Conservation (phyloP, 192 early-diverging fungal genomes). For the Funneliformis mosseae region DNA sequence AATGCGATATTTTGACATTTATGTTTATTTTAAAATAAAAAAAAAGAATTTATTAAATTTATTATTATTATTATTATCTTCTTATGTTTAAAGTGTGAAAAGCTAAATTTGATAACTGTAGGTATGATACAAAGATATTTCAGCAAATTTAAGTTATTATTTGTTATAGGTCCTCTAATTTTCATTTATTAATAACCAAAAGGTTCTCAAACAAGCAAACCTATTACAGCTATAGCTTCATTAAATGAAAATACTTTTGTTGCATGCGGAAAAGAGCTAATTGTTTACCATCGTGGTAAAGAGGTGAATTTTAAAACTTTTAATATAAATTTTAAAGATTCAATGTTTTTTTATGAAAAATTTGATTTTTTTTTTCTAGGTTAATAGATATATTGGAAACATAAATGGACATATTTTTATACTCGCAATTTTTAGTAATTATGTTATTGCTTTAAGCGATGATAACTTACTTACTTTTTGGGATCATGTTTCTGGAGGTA, state of each 20-base stretch:
- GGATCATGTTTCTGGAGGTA: slow-evolving; percentile 72
- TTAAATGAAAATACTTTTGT: slow-evolving; percentile 74
- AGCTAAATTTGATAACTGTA: slow-evolving; percentile 80
- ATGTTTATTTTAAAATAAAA: not conserved
- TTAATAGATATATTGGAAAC: slow-evolving; percentile 36
- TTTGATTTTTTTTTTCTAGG: slow-evolving; percentile 19
- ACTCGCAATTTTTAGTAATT: slow-evolving; percentile 74
- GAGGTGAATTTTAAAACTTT: slow-evolving; percentile 48
- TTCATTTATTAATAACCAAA: not conserved
- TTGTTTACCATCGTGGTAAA: slow-evolving; percentile 68
- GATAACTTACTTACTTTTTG: slow-evolving; percentile 82
- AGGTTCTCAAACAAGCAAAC: slow-evolving; percentile 63
- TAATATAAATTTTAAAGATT: not conserved
- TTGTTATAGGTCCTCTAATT: not conserved
- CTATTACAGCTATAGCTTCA: slow-evolving; percentile 73
- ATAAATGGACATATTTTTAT: slow-evolving; percentile 54
- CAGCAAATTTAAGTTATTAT: not conserved
- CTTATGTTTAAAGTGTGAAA: slow-evolving; percentile 51
- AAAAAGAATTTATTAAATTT: not conserved
- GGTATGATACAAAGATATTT: slow-evolving; percentile 37
- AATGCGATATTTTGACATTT: not conserved
- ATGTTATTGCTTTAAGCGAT: slow-evolving; percentile 74
- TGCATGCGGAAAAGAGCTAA: slow-evolving; percentile 64
- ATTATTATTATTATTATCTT: slow-evolving; percentile 20
- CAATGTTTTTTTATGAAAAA: slow-evolving; percentile 3